Evolutionary conservation across 352 stramenopile genomes (phyloP).

Genomic region (Phytophthora ohioensis): DNA sequence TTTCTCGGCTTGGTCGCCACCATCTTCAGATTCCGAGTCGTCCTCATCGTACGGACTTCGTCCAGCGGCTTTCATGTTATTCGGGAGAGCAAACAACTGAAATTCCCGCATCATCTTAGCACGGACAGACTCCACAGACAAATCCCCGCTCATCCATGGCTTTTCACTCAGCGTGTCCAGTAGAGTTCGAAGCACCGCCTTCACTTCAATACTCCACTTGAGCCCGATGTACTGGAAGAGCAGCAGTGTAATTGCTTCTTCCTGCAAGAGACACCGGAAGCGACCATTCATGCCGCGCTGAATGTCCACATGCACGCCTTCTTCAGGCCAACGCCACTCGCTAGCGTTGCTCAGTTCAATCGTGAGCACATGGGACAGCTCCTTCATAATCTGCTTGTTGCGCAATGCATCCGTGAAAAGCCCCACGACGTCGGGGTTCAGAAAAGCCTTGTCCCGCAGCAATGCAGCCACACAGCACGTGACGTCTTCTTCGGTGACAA

Average conservation of each 20-base stretch:
- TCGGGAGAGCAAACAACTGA: slow-evolving; percentile 36
- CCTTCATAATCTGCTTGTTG: slow-evolving; percentile 44
- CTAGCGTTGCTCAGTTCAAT: slow-evolving; percentile 56
- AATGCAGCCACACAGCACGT: slow-evolving; percentile 36
- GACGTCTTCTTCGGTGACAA: slow-evolving; percentile 40
- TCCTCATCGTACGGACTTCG: slow-evolving; percentile 32
- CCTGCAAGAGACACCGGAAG: slow-evolving; percentile 52
- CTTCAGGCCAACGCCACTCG: slow-evolving; percentile 48
- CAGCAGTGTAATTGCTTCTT: slow-evolving; percentile 56
- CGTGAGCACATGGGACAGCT: slow-evolving; percentile 56
- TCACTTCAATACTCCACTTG: slow-evolving; percentile 42
- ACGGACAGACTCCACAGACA: slow-evolving; percentile 28
- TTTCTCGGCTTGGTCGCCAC: slow-evolving; percentile 20
- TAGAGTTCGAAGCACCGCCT: slow-evolving; percentile 32
- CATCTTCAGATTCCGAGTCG: slow-evolving; percentile 8
- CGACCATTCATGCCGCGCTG: slow-evolving; percentile 58
- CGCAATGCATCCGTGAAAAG: slow-evolving; percentile 47
- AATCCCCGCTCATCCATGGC: not conserved
- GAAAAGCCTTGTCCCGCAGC: slow-evolving; percentile 39
- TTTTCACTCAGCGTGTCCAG: slow-evolving; percentile 34
- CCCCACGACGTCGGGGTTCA: slow-evolving; percentile 46
- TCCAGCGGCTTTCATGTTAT: slow-evolving; percentile 23
- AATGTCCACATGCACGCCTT: slow-evolving; percentile 46
- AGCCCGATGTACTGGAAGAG: slow-evolving; percentile 58
- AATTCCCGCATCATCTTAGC: slow-evolving; percentile 31